phyloP scores from a whole-genome alignment of 2,329 filamentous ascomycete species.

The Diaporthe ilicicola region DNA sequence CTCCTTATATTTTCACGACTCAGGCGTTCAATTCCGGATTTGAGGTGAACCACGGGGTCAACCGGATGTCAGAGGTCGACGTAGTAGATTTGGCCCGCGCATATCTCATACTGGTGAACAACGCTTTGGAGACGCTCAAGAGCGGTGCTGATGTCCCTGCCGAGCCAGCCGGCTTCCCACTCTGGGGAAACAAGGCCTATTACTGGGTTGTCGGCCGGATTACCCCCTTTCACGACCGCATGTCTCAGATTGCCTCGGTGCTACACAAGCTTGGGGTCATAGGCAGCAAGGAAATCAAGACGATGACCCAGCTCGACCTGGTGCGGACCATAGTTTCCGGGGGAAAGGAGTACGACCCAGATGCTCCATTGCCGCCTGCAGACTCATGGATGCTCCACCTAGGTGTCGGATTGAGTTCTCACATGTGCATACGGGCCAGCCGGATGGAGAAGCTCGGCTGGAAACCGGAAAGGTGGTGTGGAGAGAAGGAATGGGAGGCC shows the following conservation, averaged over 20 bases:
- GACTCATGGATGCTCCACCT: constrained; percentile 21
- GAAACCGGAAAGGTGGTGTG: not conserved
- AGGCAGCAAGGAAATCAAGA: constrained; percentile 22
- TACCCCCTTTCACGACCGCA: not conserved
- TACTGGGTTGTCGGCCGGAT: constrained; percentile 22
- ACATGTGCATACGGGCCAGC: constrained; percentile 14
- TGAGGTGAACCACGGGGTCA: constrained; percentile 30
- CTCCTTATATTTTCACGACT: constrained; percentile 1
- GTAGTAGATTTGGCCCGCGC: constrained; percentile 32
- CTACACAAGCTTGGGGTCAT: constrained; percentile 28
- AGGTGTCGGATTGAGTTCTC: not conserved
- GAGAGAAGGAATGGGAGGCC: not conserved
- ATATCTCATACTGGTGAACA: constrained; percentile 30
- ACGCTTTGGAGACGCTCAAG: constrained; percentile 21
- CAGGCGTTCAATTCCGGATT: constrained; percentile 30
- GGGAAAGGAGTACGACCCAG: constrained; percentile 3
- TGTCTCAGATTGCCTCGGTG: constrained; percentile 14
- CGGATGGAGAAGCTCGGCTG: constrained; percentile 23
- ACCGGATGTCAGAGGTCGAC: constrained; percentile 25
- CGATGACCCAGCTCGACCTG: constrained; percentile 19
- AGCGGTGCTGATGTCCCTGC: not conserved
- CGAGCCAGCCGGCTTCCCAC: constrained; percentile 7
- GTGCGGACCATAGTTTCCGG: not conserved
- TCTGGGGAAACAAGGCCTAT: constrained; percentile 33
- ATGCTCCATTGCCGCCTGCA: not conserved